A percentile compares a stretch with the other conserved stretches of the same genome.
phyloP scores from a whole-genome alignment of 805 yeast species.

The Candida corydali region DNA sequence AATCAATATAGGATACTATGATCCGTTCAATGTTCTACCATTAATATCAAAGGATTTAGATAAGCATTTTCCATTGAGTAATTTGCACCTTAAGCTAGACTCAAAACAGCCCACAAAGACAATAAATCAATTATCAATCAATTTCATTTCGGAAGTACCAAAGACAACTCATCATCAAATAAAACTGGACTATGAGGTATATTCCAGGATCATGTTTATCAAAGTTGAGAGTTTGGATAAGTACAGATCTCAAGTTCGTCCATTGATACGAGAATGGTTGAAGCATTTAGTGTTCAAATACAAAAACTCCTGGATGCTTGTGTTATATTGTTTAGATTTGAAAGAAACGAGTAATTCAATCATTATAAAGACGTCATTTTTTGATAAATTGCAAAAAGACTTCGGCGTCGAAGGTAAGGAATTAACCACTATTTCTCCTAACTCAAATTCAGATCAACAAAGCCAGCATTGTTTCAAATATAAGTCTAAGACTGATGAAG shows the following conservation, averaged over 20 bases:
- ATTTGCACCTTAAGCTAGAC: constrained; percentile 63
- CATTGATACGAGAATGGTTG: constrained; percentile 80
- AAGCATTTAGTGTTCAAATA: constrained; percentile 33
- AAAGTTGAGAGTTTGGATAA: constrained; percentile 64
- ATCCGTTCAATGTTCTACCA: constrained; percentile 63
- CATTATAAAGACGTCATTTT: constrained; percentile 43
- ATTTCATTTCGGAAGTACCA: constrained; percentile 57
- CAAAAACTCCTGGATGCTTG: constrained; percentile 52
- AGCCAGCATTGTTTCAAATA: constrained; percentile 38
- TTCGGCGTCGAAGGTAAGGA: constrained; percentile 42
- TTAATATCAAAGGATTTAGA: constrained; percentile 40
- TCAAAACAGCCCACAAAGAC: constrained; percentile 55
- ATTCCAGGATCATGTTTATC: constrained; percentile 66
- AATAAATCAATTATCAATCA: constrained; percentile 54
- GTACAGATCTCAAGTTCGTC: constrained; percentile 77
- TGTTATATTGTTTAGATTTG: too few species aligned
- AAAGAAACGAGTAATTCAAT: constrained; percentile 37
- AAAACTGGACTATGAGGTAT: constrained; percentile 31
- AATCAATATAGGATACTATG: constrained; percentile 57
- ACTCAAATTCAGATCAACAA: background rate
- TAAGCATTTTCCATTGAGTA: constrained; percentile 51
- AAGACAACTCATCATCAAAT: constrained; percentile 13
- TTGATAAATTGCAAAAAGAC: constrained; percentile 53
- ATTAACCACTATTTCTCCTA: constrained; percentile 13
- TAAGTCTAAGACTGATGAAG: constrained; percentile 43